Evolutionary conservation across 1,139 yeast genomes (phyloP).

Genomic region (Candida sp.): DNA sequence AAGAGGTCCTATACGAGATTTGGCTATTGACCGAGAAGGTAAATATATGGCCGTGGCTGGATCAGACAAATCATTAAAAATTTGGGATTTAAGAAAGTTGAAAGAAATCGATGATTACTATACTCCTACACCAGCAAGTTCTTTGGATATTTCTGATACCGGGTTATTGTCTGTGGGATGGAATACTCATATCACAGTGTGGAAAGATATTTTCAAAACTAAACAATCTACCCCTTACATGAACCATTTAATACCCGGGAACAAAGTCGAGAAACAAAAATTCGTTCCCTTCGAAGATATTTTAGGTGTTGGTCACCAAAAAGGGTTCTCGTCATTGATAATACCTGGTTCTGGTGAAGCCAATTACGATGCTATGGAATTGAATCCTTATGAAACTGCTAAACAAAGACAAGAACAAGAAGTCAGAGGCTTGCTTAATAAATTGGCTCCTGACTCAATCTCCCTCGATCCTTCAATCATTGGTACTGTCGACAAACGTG

Average conservation of each 20-base stretch:
- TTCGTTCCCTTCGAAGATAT: constrained; percentile 97
- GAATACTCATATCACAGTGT: constrained; percentile 91
- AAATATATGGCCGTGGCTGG: constrained; percentile 93
- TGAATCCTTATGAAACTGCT: constrained; percentile 89
- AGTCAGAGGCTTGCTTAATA: constrained; percentile 81
- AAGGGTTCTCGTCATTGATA: constrained; percentile 76
- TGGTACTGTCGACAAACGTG: constrained; percentile 78
- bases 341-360: constrained; percentile 99
- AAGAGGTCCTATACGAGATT: constrained; percentile 82
- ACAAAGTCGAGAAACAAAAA: constrained; percentile 60
- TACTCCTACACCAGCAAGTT: constrained; percentile 84
- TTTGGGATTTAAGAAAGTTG: constrained; percentile 92
- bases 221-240: constrained; percentile 81
- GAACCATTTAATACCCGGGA: constrained; percentile 84
- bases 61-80: constrained; percentile 76
- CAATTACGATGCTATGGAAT: constrained; percentile 90
- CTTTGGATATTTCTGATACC: constrained; percentile 79
- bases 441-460: constrained; percentile 90
- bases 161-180: constrained; percentile 87
- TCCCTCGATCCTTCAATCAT: constrained; percentile 85
- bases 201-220: constrained; percentile 68
- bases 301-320: constrained; percentile 80
- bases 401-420: constrained; percentile 94
- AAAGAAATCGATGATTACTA: constrained; percentile 69
- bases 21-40: constrained; percentile 92